Percentiles rank a stretch among this genome's conserved stretches.
Evolutionary conservation across 768 basidiomycete genomes (phyloP).

Genomic region (Cantharellus anzutake): DNA sequence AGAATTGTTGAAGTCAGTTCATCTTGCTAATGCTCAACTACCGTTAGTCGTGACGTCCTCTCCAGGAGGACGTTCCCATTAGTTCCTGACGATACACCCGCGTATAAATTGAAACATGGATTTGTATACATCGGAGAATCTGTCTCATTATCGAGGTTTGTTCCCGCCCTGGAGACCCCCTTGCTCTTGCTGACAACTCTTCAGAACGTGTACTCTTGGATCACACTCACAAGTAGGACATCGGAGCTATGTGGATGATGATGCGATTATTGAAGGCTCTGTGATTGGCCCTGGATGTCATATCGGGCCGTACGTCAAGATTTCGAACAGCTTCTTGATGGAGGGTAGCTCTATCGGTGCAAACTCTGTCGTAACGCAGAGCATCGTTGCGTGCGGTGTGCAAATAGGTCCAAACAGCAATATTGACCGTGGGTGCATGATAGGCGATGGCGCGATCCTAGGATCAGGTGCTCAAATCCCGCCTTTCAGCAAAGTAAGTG

Average conservation of each 20-base stretch:
- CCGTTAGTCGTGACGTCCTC: constrained; percentile 73
- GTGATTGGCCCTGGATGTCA: constrained; percentile 61
- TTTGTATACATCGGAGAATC: constrained; percentile 79
- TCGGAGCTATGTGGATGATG: constrained; percentile 42
- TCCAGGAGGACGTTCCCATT: constrained; percentile 90
- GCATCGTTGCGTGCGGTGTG: constrained; percentile 70
- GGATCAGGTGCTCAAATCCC: constrained; percentile 50
- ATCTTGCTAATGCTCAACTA: constrained; percentile 1
- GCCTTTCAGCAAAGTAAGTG: constrained; percentile 57
- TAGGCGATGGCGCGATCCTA: constrained; percentile 64
- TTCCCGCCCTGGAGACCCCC: background rate
- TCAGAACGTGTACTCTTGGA: constrained; percentile 68
- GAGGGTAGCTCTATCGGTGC: constrained; percentile 56
- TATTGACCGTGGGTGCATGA: constrained; percentile 58
- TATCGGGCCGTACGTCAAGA: constrained; percentile 49
- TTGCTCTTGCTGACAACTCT: background rate
- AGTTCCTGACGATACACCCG: constrained; percentile 77
- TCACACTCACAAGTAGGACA: constrained; percentile 77
- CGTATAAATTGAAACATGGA: constrained; percentile 73
- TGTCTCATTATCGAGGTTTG: constrained; percentile 64
- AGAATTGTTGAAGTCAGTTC: constrained; percentile 3
- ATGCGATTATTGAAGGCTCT: constrained; percentile 46
- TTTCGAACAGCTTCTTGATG: constrained; percentile 68
- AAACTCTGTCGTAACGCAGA: constrained; percentile 49
- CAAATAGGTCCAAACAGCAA: constrained; percentile 42